phyloP scores from a whole-genome alignment of 2,329 filamentous ascomycete genomes.

The Pseudocercospora fuligena region DNA sequence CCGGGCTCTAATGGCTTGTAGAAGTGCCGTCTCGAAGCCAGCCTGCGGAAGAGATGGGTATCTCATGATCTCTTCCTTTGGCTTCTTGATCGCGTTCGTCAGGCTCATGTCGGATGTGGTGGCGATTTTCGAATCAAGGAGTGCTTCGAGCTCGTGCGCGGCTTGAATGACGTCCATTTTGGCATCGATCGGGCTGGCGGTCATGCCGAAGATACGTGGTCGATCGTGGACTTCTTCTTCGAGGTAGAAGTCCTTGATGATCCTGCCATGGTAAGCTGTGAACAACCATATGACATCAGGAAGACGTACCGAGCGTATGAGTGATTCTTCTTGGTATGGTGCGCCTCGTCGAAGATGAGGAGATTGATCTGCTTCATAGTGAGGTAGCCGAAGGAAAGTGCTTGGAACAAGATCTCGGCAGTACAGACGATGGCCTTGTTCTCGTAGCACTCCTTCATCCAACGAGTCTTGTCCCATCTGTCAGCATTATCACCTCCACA shows the following conservation, averaged over 20 bases:
- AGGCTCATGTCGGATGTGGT: slow-evolving; percentile 69
- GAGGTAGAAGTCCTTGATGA: slow-evolving; percentile 86
- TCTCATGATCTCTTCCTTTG: slow-evolving; percentile 62
- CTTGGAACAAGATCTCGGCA: slow-evolving; percentile 80
- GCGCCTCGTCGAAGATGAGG: slow-evolving; percentile 92
- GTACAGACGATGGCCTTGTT: slow-evolving; percentile 92
- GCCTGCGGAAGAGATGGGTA: slow-evolving; percentile 58
- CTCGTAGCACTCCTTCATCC: slow-evolving; percentile 61
- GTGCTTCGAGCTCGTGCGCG: slow-evolving; percentile 69
- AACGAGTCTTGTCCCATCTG: slow-evolving; percentile 64
- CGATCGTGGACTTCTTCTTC: slow-evolving; percentile 54
- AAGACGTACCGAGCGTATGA: slow-evolving; percentile 70
- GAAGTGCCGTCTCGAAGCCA: slow-evolving; percentile 68
- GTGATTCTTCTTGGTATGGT: slow-evolving; percentile 94
- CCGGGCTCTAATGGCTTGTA: slow-evolving; percentile 58
- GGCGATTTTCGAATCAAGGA: slow-evolving; percentile 82
- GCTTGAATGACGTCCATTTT: slow-evolving; percentile 73
- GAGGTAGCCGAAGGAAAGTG: slow-evolving; percentile 78
- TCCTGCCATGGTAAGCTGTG: slow-evolving; percentile 48
- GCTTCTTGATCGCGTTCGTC: slow-evolving; percentile 62
- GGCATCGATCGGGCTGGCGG: slow-evolving; percentile 89
- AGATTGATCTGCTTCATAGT: slow-evolving; percentile 83
- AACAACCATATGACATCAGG: background rate
- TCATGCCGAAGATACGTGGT: slow-evolving; percentile 93
- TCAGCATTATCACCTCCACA: slow-evolving; percentile 71